phyloP scores from a whole-genome alignment of 148 eudicot species.

The Selenicereus undatus region DNA sequence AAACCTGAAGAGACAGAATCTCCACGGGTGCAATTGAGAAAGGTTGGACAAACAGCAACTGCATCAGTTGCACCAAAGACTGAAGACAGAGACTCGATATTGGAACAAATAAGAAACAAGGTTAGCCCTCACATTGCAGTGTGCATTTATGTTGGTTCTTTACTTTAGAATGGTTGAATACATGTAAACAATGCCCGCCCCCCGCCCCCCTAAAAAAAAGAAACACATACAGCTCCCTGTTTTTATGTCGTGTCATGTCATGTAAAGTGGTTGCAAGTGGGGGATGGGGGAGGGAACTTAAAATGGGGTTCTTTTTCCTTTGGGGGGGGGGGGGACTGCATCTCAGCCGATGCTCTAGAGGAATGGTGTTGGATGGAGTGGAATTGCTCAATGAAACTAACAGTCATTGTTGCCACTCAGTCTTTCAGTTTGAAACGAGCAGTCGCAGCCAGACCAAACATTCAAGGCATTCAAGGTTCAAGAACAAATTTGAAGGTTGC shows the following conservation, averaged over 20 bases:
- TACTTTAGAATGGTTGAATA: not conserved
- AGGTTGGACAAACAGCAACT: conserved; percentile 32
- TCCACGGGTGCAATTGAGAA: conserved; percentile 34
- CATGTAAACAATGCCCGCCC: not conserved
- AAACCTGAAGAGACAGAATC: conserved; percentile 32
- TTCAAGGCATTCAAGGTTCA: conserved; percentile 87
- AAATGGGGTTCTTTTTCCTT: too few species aligned
- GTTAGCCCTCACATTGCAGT: conserved; percentile 28
- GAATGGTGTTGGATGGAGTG: not conserved
- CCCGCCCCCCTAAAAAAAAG: not conserved
- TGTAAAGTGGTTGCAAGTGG: too few species aligned
- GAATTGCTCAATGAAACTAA: conserved; percentile 11
- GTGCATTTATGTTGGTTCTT: not conserved
- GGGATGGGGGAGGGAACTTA: too few species aligned
- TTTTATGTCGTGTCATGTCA: too few species aligned
- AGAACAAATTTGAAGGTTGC: conserved; percentile 84
- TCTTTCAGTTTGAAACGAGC: conserved; percentile 85
- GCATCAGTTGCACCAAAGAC: conserved; percentile 27
- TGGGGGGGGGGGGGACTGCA: not conserved
- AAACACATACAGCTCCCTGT: not conserved
- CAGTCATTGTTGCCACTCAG: conserved; percentile 33
- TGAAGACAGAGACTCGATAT: conserved; percentile 48
- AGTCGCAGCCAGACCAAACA: conserved; percentile 58
- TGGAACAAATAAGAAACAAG: conserved; percentile 87
- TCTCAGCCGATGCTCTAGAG: not conserved